These are phyloP conservation scores for Penicillium lagena DNA, from an alignment of 495 filamentous ascomycete genomes.

Conservation along the genomic window DNA sequence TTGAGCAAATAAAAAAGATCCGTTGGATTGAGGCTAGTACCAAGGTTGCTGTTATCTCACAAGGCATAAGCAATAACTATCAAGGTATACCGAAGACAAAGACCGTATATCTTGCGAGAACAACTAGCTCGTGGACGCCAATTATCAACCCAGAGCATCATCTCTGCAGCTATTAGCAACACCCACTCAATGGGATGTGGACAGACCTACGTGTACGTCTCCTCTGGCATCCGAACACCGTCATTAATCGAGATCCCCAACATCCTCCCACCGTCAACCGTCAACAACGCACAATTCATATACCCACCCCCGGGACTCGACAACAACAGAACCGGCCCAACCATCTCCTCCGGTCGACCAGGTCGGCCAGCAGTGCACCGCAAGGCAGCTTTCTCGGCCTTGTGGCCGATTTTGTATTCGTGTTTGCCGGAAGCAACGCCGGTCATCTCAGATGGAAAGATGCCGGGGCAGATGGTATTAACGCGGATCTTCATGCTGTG, in stretches of 20 bases:
- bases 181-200: no score
- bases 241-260: slow-evolving; percentile 14
- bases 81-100: no score
- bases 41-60: no score
- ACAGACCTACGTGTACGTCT: slow-evolving; percentile 11
- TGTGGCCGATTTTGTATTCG: slow-evolving; percentile 4
- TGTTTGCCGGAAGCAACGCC: slow-evolving; percentile 2
- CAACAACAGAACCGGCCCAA: slow-evolving; percentile 2
- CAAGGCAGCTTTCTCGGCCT: slow-evolving; percentile 4
- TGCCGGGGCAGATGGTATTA: slow-evolving; percentile 39
- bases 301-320: slow-evolving; percentile 5
- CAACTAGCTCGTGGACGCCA: no score
- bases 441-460: slow-evolving; percentile 28
- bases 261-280: slow-evolving; percentile 8
- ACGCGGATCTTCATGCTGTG: slow-evolving; percentile 27
- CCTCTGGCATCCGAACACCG: slow-evolving; percentile 14
- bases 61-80: no score
- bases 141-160: no score
- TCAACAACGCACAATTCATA: slow-evolving; percentile 5
- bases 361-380: slow-evolving; percentile 6
- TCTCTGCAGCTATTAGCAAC: no score
- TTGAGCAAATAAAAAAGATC: slow-evolving; percentile 32
- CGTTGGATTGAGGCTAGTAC: no score
- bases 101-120: no score
- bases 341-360: slow-evolving; percentile 3